Base-by-base conservation (phyloP, 495 filamentous ascomycete genomes). In the Trichoderma asperelloides region DNA sequence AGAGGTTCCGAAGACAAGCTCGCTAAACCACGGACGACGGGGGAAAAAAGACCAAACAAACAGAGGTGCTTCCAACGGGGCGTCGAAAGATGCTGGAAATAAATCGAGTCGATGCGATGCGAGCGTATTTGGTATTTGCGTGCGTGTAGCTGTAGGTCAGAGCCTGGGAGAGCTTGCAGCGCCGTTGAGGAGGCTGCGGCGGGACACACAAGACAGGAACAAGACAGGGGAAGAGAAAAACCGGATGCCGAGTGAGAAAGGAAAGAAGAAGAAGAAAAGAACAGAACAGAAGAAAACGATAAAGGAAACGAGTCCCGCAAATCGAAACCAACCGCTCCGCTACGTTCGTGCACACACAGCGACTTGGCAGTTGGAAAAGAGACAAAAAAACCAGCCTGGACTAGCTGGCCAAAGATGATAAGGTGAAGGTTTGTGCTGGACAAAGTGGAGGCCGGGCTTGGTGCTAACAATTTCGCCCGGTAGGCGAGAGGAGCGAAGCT, bases 131-230 rank as follows among this genome's bases (percentile, higher is more conserved):
- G 11, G n/a, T 7, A 41, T 16, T 4, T 8, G 49, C 18, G n/a
- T 13, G n/a, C 5, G 49, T 18, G 27, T 9, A 60, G 55, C 55
- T 60, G 55, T 6, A 11, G 5, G 55, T 5, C 15, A 30, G 55
- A 60, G 23, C 55, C 21, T 60, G 25, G 8, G 16, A 25, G 55
- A 60, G 55, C 55, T 51, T 60, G 55, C 55, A 60, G 55, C 55
- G 55, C 23, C 30, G 30, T 18, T 60, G 55, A 60, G 55, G 55
- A 55, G 68, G 66, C 65, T 49, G 66, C 66, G 49, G 71, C 47
- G 21, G 64, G 68, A 72, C 69, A 64, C 64, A 70, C 67, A 64
- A 18, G 55, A 60, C 8, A 7, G 25, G 55, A 18, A 60, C 55
- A 60, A 18, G 55, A 30, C 23, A 30, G 55, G 55, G 55, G 55